Evolutionary conservation across 2,329 filamentous ascomycete species (phyloP).

Genomic region (Coleophoma cylindrospora): DNA sequence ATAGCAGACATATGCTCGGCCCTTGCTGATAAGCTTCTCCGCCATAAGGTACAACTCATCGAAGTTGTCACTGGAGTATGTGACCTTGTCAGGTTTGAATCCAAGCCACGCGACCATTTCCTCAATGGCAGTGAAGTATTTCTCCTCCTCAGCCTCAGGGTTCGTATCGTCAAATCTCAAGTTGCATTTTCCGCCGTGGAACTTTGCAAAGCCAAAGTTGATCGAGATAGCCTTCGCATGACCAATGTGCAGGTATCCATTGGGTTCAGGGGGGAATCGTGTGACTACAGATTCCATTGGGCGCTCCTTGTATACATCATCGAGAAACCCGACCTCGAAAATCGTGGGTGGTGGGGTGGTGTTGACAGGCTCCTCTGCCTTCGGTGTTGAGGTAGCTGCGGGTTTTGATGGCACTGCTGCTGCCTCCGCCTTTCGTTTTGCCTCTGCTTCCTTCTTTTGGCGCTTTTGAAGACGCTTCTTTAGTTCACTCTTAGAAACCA

Average conservation of each 20-base stretch:
- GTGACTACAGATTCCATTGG: conserved; percentile 59
- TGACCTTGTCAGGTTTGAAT: conserved; percentile 74
- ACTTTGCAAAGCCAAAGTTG: conserved; percentile 91
- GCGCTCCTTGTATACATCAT: conserved; percentile 65
- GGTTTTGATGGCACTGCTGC: conserved; percentile 27
- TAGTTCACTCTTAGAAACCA: conserved; percentile 59
- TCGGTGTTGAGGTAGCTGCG: conserved; percentile 12
- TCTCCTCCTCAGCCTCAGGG: conserved; percentile 85
- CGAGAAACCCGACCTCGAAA: conserved; percentile 76
- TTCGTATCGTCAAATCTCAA: conserved; percentile 93
- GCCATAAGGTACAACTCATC: conserved; percentile 80
- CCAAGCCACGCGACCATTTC: conserved; percentile 80
- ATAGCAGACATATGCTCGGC: conserved; percentile 78
- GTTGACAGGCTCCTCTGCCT: conserved; percentile 25
- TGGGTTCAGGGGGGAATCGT: conserved; percentile 81
- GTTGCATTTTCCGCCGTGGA: conserved; percentile 70
- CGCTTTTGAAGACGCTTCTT: conserved; percentile 57
- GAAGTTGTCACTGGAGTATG: conserved; percentile 87
- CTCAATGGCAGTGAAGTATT: conserved; percentile 83
- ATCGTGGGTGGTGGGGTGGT: conserved; percentile 37
- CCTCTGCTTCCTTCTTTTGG: conserved; percentile 49
- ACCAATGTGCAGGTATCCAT: conserved; percentile 89
- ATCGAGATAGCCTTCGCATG: conserved; percentile 94
- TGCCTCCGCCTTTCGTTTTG: conserved; percentile 44
- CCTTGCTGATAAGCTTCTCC: conserved; percentile 72